A percentile compares a stretch with the other conserved stretches of the same genome.
These are phyloP conservation scores for Mortierella sp. DNA, from an alignment of 371 early-diverging fungal species.

Conservation along the genomic window DNA sequence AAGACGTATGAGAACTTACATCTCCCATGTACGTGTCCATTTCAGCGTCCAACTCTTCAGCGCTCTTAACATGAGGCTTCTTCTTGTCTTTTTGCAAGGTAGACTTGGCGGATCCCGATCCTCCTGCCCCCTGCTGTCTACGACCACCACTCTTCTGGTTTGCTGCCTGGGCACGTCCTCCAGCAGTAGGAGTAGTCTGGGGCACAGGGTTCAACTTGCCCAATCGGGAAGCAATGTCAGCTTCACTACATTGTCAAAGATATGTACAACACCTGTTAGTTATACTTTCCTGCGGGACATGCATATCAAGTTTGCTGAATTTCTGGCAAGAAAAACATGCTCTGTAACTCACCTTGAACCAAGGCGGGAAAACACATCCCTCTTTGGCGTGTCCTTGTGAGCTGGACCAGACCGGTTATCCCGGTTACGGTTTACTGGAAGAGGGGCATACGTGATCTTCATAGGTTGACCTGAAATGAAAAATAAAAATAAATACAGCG, in stretches of 20 bases:
- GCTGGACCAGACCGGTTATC: slow-evolving; percentile 14
- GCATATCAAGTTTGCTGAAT: no score
- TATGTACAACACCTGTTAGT: slow-evolving; percentile 1
- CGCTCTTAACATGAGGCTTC: slow-evolving; percentile 32
- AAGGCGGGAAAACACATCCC: slow-evolving; percentile 51
- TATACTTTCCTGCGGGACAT: no score
- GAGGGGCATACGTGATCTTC: slow-evolving; percentile 49
- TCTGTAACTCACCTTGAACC: slow-evolving; percentile 34
- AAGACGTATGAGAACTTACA: slow-evolving; percentile 12
- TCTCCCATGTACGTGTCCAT: slow-evolving; percentile 56
- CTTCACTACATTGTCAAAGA: slow-evolving; percentile 22
- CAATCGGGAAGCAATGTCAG: slow-evolving; percentile 43
- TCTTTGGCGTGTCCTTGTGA: slow-evolving; percentile 16
- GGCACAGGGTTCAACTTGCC: slow-evolving; percentile 39
- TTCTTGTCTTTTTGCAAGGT: slow-evolving; percentile 14
- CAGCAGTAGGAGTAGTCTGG: neutral
- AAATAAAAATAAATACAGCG: neutral
- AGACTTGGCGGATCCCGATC: slow-evolving; percentile 10
- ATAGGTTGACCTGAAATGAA: slow-evolving; percentile 36
- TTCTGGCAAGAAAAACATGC: neutral
- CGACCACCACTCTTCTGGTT: slow-evolving; percentile 15
- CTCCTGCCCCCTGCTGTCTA: slow-evolving; percentile 14
- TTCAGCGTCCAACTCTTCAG: slow-evolving; percentile 51
- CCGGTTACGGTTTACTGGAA: slow-evolving; percentile 21
- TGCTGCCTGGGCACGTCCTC: slow-evolving; percentile 1